Percentiles rank a stretch among this genome's conserved stretches.
Evolutionary conservation across 768 basidiomycete species (phyloP).

Genomic region (Terana coerulea): DNA sequence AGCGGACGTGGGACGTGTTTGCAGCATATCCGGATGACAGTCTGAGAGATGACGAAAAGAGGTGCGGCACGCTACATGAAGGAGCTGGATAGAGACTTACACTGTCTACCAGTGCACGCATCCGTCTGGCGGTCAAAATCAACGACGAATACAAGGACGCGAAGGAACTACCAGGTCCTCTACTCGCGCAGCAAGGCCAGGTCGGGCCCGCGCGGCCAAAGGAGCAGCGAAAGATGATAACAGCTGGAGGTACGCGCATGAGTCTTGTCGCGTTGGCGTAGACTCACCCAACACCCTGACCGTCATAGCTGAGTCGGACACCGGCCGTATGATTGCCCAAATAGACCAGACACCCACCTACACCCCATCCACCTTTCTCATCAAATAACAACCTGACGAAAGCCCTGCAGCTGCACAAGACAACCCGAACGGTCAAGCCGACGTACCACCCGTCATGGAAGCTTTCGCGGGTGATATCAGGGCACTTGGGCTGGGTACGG

Average conservation of each 20-base stretch:
- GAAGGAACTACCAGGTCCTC: conserved; percentile 76
- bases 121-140: conserved; percentile 81
- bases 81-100: too few species aligned
- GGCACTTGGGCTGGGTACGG: conserved; percentile 97
- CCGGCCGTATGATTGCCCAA: conserved; percentile 56
- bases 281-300: conserved; percentile 23
- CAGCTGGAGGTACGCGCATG: conserved; percentile 57
- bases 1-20: conserved; percentile 71
- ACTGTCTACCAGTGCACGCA: conserved; percentile 46
- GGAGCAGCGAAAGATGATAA: conserved; percentile 61
- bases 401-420: conserved; percentile 89
- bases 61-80: conserved; percentile 37
- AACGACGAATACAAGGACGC: conserved; percentile 86
- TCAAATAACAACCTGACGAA: conserved; percentile 72
- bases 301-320: conserved; percentile 53
- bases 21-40: conserved; percentile 58
- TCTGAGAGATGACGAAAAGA: conserved; percentile 64
- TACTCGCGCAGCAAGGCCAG: conserved; percentile 76
- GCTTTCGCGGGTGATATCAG: conserved; percentile 92
- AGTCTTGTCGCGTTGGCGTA: background rate
- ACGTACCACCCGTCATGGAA: conserved; percentile 97
- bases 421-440: conserved; percentile 90
- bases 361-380: conserved; percentile 66
- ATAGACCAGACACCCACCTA: conserved; percentile 72
- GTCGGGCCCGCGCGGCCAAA: conserved; percentile 78